A percentile compares a stretch with the other conserved stretches of the same genome.
phyloP scores from a whole-genome alignment of 1,139 yeast species.

The Debaryomyces sp. region DNA sequence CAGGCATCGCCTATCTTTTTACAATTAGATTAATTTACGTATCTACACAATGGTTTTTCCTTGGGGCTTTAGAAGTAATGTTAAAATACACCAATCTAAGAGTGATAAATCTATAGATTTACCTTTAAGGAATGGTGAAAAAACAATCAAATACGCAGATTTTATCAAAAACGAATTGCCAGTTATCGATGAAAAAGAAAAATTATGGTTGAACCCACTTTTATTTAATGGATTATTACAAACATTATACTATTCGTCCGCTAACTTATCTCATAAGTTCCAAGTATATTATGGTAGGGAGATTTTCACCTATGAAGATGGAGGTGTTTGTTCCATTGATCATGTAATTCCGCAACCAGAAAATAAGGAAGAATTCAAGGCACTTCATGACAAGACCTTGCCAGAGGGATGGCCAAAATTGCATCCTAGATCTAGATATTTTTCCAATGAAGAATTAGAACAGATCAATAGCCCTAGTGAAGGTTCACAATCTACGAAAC shows the following conservation, averaged over 20 bases:
- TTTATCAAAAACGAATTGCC: conserved; percentile 27
- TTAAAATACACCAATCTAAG: conserved; percentile 29
- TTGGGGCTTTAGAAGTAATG: conserved; percentile 47
- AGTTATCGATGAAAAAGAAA: conserved; percentile 30
- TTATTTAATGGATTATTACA: conserved; percentile 77
- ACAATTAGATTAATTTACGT: background rate
- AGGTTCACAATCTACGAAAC: conserved; percentile 41
- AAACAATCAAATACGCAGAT: conserved; percentile 22
- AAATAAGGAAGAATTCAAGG: conserved; percentile 48
- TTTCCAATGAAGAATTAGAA: conserved; percentile 45
- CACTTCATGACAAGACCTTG: conserved; percentile 54
- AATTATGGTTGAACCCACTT: conserved; percentile 61
- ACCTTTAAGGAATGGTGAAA: conserved; percentile 16
- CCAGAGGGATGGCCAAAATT: conserved; percentile 73
- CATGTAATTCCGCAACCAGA: conserved; percentile 62
- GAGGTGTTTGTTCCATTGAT: conserved; percentile 76
- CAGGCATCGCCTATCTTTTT: background rate
- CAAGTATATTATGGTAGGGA: conserved; percentile 79
- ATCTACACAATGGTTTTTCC: conserved; percentile 1
- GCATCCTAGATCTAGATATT: conserved; percentile 78
- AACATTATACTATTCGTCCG: conserved; percentile 65
- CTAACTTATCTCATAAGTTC: conserved; percentile 54
- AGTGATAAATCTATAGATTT: conserved; percentile 24
- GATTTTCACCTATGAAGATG: conserved; percentile 57
- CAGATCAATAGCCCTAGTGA: conserved; percentile 28